A percentile compares a stretch with the other conserved stretches of the same genome.
Evolutionary conservation across 805 yeast species (phyloP).

Genomic region (Candida yuanshanica): DNA sequence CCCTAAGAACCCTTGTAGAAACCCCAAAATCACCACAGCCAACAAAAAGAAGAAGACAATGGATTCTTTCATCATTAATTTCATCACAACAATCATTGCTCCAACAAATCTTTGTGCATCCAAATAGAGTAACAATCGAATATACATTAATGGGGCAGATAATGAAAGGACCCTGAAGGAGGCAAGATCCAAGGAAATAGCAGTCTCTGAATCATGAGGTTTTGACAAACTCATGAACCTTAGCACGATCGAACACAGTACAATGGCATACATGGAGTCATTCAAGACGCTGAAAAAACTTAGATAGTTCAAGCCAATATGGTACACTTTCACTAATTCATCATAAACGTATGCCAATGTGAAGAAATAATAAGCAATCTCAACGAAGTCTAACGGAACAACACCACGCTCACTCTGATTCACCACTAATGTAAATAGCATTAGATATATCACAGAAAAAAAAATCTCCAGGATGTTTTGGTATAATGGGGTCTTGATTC

Average conservation of each 20-base stretch:
- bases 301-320: conserved; percentile 65
- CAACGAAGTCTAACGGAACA: conserved; percentile 39
- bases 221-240: conserved; percentile 36
- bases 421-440: conserved; percentile 56
- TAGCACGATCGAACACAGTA: conserved; percentile 47
- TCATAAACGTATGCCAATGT: conserved; percentile 64
- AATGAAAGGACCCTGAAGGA: conserved; percentile 69
- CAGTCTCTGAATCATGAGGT: conserved; percentile 20
- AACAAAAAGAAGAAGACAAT: conserved; percentile 74
- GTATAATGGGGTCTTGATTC: conserved; percentile 80
- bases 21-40: conserved; percentile 67
- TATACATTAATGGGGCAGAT: conserved; percentile 86
- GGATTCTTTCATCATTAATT: conserved; percentile 84
- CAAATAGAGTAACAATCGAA: conserved; percentile 64
- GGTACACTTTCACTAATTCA: conserved; percentile 66
- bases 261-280: conserved; percentile 56
- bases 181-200: conserved; percentile 41
- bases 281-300: conserved; percentile 80
- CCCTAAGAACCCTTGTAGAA: conserved; percentile 82
- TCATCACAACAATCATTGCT: conserved; percentile 79
- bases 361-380: conserved; percentile 54
- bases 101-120: conserved; percentile 83
- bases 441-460: conserved; percentile 58
- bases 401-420: conserved; percentile 43
- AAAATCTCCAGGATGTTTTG: conserved; percentile 70